These are phyloP conservation scores for Whalleya microplaca DNA, from an alignment of 2,329 filamentous ascomycete genomes.

Conservation along the genomic window DNA sequence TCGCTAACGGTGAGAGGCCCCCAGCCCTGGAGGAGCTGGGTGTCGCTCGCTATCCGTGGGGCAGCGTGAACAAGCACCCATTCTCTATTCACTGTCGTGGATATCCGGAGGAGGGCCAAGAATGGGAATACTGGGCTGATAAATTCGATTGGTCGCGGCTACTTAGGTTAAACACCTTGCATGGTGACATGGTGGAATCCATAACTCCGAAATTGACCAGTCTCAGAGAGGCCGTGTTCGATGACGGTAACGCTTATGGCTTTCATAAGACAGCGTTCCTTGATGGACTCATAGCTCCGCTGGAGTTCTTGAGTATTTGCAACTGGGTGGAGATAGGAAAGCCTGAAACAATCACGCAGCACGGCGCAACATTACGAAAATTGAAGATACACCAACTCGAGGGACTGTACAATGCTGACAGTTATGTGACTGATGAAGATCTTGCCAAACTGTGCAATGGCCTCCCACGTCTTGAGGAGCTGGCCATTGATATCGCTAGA, in stretches of 20 bases:
- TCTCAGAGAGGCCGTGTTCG: neutral
- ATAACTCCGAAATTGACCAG: neutral
- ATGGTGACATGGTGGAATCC: neutral
- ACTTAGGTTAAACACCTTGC: neutral
- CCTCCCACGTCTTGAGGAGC: slow-evolving; percentile 2
- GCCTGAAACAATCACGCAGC: neutral
- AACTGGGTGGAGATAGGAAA: neutral
- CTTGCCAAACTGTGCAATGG: slow-evolving; percentile 1
- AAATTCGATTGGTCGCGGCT: slow-evolving; percentile 2
- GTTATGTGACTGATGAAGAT: slow-evolving; percentile 1
- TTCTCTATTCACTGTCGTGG: neutral
- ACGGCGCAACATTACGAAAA: neutral
- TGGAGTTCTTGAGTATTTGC: slow-evolving; percentile 1
- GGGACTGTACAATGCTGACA: neutral
- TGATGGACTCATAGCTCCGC: neutral
- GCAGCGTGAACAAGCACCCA: neutral
- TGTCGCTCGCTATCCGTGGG: neutral
- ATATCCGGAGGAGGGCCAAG: slow-evolving; percentile 2
- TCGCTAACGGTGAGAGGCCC: neutral
- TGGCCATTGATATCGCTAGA: slow-evolving; percentile 1
- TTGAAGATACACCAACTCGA: neutral
- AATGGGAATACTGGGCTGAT: neutral
- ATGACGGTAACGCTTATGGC: neutral
- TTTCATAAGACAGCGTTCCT: neutral
- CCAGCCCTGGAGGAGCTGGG: neutral